Evolutionary conservation across 1,284 basidiomycete genomes (phyloP), one percentile per base, ranked within the genome.

Genomic region (Rhodotorula sp.): DNA sequence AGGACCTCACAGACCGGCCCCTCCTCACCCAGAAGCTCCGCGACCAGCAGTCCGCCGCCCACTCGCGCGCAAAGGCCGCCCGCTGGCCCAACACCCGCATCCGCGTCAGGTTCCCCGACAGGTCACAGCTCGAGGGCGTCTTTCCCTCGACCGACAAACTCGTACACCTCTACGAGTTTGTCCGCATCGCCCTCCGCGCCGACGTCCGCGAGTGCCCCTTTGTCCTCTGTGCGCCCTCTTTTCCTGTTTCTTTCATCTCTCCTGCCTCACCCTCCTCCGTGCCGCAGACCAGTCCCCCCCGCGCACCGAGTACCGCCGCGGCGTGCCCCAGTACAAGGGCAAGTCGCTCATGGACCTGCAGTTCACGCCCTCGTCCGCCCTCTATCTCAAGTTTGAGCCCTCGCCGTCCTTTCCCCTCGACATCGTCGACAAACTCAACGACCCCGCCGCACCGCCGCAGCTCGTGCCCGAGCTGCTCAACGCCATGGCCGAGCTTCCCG

Each of bases 11-110:
- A 8, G 88, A 94, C 80, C 90, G 89, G 0, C 92, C 93, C 10
- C 82, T 95, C 15, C 87, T 89, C 77, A 86, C 91, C 19, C 86
- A 88, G 48, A 85, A 88, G 2, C 83, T 86, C 64, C 85, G 91
- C 58, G 91, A 93, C 61, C 85, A 86, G 27, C 85, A 86, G 58
- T 86, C 87, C 73, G 73, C 67, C 2, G 51, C 57, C 29, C 77
- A 73, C 53, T 64, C 64, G 9, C 87, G 86, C 78, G 83, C 84
- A 36, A 88, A 87, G 78, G 84, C 83, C 51, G 86, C 87, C 67
- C 85, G 87, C 78, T 93, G 88, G 87, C 90, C 91, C 7, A 87
- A 94, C 89, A 91, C 91, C 5, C 89, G 85, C 0, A 90, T 96
- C 74, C 88, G 93, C 32, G 82, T 96, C 74, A 87, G 87, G 74